Percentiles rank a stretch among this genome's conserved stretches.
Evolutionary conservation across 495 filamentous ascomycete species (phyloP).

Genomic region (Trichoderma parareesei): DNA sequence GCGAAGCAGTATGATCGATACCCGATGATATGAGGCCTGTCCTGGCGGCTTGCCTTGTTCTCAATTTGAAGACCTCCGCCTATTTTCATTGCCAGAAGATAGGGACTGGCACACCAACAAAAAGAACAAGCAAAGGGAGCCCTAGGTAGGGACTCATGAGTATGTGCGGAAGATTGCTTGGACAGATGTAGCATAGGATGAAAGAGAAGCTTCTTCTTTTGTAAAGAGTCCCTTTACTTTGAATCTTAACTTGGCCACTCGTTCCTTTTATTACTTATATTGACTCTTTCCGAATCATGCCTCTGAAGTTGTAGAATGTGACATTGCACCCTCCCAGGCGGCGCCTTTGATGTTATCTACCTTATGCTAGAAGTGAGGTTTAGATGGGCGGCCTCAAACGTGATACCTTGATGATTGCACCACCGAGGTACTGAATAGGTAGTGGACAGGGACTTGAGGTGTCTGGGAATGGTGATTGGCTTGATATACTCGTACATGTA

Average conservation of each 20-base stretch:
- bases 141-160: neutral
- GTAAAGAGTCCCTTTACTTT: neutral
- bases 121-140: neutral
- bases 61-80: neutral
- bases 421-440: no score
- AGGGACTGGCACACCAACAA: neutral
- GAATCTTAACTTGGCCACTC: neutral
- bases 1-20: conserved; percentile 8
- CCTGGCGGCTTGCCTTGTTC: neutral
- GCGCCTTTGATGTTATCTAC: no score
- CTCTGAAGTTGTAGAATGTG: no score
- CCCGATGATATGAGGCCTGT: conserved; percentile 1
- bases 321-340: no score
- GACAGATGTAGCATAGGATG: conserved; percentile 1
- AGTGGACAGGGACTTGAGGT: no score
- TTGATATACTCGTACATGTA: no score
- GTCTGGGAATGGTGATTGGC: no score
- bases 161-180: conserved; percentile 6
- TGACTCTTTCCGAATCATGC: no score
- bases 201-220: neutral
- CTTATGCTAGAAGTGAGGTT: no score
- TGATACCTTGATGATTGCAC: no score
- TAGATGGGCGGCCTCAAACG: no score
- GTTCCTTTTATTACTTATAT: neutral
- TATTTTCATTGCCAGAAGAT: no score